These are phyloP conservation scores for Syzygium grande DNA, from an alignment of 345 rosid genomes.

Conservation along the genomic window DNA sequence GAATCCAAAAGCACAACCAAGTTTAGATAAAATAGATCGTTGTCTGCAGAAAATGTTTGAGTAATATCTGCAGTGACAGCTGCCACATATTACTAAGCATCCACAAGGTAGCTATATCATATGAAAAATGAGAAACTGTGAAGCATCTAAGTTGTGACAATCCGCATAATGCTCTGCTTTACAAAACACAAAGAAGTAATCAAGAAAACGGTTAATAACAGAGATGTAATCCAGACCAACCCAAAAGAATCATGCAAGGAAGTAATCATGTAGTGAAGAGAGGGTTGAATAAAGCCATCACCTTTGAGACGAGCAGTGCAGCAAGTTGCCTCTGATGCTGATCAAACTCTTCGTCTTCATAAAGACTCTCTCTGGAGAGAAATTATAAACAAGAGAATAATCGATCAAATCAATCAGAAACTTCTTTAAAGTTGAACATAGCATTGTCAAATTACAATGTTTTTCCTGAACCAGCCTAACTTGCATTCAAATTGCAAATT, in stretches of 20 bases:
- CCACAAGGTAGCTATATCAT: neutral
- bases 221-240: neutral
- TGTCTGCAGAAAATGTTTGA: neutral
- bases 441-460: neutral
- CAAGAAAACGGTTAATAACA: neutral
- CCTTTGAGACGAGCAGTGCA: slow-evolving; percentile 91
- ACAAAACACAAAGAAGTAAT: neutral
- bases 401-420: neutral
- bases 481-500: neutral
- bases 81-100: neutral
- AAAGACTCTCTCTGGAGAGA: slow-evolving; percentile 69
- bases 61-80: neutral
- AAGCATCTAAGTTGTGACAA: neutral
- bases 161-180: neutral
- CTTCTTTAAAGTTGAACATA: neutral
- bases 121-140: neutral
- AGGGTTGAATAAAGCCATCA: slow-evolving; percentile 3
- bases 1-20: neutral
- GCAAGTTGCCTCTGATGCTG: slow-evolving; percentile 91
- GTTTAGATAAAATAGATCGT: neutral
- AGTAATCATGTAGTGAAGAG: neutral
- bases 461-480: neutral
- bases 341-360: slow-evolving; percentile 95
- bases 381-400: neutral
- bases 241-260: neutral